These are phyloP conservation scores for Talaromyces marneffei DNA, from an alignment of 2,329 filamentous ascomycete species.

Conservation along the genomic window DNA sequence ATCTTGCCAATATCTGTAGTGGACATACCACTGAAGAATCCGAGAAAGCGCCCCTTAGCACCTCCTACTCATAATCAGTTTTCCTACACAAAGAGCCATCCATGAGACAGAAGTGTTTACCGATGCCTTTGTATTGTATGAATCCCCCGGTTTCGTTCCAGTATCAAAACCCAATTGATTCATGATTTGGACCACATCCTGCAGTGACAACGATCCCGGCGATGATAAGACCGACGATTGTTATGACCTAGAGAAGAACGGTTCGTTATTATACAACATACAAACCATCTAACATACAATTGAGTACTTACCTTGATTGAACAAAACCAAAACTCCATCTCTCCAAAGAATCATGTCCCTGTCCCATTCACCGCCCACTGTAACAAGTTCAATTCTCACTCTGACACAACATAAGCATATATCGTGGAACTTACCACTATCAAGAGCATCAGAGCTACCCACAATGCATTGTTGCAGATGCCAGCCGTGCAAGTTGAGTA, in stretches of 20 bases:
- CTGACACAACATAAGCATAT: not conserved
- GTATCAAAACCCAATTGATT: conserved; percentile 48
- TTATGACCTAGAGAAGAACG: conserved; percentile 33
- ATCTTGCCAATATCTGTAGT: not conserved
- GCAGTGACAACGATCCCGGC: conserved; percentile 51
- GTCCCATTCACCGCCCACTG: conserved; percentile 37
- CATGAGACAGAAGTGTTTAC: not conserved
- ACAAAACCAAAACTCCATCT: conserved; percentile 52
- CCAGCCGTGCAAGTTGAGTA: conserved; percentile 16
- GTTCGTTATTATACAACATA: not conserved
- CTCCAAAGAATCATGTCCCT: conserved; percentile 47
- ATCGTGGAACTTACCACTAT: conserved; percentile 40
- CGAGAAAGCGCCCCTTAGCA: conserved; percentile 19
- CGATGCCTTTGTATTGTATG: conserved; percentile 41
- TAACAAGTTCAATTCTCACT: not conserved
- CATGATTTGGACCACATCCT: conserved; percentile 45
- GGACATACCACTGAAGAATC: conserved; percentile 15
- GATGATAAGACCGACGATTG: conserved; percentile 47
- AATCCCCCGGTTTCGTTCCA: conserved; percentile 46
- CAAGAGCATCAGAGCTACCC: conserved; percentile 54
- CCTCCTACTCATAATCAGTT: conserved; percentile 10
- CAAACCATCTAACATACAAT: not conserved
- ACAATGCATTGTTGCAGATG: conserved; percentile 31
- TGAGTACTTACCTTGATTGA: conserved; percentile 34
- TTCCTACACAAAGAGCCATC: not conserved